Conservation (phyloP, 441 rosid species). For the Populus tomentosa region DNA sequence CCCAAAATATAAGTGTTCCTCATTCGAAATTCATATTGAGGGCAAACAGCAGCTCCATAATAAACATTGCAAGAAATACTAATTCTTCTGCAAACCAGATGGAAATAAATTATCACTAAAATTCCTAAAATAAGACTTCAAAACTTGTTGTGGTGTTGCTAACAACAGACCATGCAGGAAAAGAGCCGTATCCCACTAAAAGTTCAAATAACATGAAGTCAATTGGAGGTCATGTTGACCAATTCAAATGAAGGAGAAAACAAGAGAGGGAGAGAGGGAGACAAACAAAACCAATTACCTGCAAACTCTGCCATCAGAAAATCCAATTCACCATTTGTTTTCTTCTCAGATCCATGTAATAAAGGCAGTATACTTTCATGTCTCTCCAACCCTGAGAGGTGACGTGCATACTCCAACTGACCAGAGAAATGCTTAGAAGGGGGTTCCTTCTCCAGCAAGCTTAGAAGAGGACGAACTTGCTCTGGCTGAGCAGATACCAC, state of each 20-base stretch:
- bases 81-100: not conserved
- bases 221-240: not conserved
- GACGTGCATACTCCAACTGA: slow-evolving; percentile 80
- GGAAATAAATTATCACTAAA: not conserved
- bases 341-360: slow-evolving; percentile 82
- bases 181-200: not conserved
- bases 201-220: not conserved
- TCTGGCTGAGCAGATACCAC: slow-evolving; percentile 48
- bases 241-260: not conserved
- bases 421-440: slow-evolving; percentile 86
- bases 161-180: not conserved
- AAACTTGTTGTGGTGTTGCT: not conserved
- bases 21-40: not conserved
- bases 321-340: slow-evolving; percentile 81
- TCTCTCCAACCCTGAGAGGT: slow-evolving; percentile 73
- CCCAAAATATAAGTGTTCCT: not conserved
- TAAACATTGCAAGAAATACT: not conserved
- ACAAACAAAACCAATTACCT: slow-evolving; percentile 37
- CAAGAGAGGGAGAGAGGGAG: not conserved
- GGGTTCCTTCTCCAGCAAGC: slow-evolving; percentile 98
- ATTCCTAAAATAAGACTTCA: not conserved
- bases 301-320: slow-evolving; percentile 92
- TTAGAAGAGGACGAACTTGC: slow-evolving; percentile 95
- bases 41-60: not conserved
- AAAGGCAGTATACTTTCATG: slow-evolving; percentile 87